These are phyloP conservation scores for Fusarium zealandicum DNA, from an alignment of 2,329 filamentous ascomycete species.

Conservation along the genomic window DNA sequence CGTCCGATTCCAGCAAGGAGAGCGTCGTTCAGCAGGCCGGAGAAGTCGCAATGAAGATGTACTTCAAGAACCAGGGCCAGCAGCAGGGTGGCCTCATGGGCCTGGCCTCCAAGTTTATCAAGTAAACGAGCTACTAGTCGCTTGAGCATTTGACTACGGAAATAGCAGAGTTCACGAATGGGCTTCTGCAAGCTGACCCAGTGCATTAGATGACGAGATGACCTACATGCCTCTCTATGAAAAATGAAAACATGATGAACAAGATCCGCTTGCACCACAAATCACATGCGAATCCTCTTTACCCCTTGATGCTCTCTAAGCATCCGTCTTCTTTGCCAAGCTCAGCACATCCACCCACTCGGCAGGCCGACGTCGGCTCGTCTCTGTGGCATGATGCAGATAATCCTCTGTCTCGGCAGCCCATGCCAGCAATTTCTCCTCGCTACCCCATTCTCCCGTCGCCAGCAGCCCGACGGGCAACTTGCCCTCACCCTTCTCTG, in stretches of 20 bases:
- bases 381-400: slow-evolving; percentile 56
- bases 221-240: neutral
- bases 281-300: neutral
- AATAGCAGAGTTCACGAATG: neutral
- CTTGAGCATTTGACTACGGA: neutral
- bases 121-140: slow-evolving; percentile 1
- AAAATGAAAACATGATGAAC: neutral
- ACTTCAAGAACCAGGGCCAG: slow-evolving; percentile 76
- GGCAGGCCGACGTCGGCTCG: slow-evolving; percentile 58
- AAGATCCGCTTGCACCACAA: neutral
- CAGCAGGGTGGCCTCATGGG: slow-evolving; percentile 51
- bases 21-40: slow-evolving; percentile 79
- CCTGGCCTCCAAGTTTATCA: slow-evolving; percentile 58
- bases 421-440: slow-evolving; percentile 69
- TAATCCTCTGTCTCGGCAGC: slow-evolving; percentile 65
- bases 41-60: slow-evolving; percentile 90
- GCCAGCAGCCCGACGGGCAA: slow-evolving; percentile 69
- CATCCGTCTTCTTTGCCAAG: slow-evolving; percentile 34
- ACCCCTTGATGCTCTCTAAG: neutral
- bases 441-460: slow-evolving; percentile 71
- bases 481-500: slow-evolving; percentile 63
- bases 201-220: slow-evolving; percentile 2
- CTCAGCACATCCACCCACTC: slow-evolving; percentile 66
- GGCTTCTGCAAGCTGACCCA: neutral
- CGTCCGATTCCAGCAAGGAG: slow-evolving; percentile 75